Base-by-base conservation (phyloP, 257 asterid species). In the Primulina eburnea region DNA sequence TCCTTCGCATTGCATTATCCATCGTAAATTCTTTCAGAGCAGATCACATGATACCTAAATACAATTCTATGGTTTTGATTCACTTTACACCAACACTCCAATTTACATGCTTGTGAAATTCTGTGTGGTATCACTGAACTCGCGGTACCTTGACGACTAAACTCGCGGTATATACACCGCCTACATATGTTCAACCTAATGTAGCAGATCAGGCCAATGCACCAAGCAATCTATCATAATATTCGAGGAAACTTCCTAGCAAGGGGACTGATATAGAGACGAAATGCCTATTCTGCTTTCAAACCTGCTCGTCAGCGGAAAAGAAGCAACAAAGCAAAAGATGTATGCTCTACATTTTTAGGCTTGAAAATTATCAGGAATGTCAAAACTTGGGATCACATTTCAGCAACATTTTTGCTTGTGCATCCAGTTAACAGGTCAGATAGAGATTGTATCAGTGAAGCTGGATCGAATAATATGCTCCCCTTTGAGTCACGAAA, bases 381-480 rank as follows among this genome's bases (percentile, higher is more conserved):
- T 16, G 12, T 28, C 26, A 73, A 65, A 69, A 67, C 5, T 2
- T 53, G 24, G n/a, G 56, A n/a, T 75, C 79, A 67, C 61, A 52
- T 38, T 64, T 72, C 68, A 53, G 65, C 56, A 0, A 71, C 60
- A 35, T 71, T 74, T 73, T 57, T 62, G 61, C 43, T 62, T 57
- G 17, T 33, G 71, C 64, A 67, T 76, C 71, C 80, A 53, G 65
- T 62, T 64, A 92, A 75, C 76, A 90, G 83, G 64, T 69, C 63
- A 18, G 90, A 78, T 61, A 93, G 85, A 33, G 92, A 86, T 68
- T 79, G 88, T 65, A 84, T 90, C 71, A 93, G 74, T 24, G 97
- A 86, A 73, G 78, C 79, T 9, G 98, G 95, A 72, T 90, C 90
- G 64, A 87, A 93, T 8, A 90, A 77, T 58, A 84, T 68, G 34